Conservation (phyloP, 2,329 filamentous ascomycete genomes). For the Aspergillus jensenii region DNA sequence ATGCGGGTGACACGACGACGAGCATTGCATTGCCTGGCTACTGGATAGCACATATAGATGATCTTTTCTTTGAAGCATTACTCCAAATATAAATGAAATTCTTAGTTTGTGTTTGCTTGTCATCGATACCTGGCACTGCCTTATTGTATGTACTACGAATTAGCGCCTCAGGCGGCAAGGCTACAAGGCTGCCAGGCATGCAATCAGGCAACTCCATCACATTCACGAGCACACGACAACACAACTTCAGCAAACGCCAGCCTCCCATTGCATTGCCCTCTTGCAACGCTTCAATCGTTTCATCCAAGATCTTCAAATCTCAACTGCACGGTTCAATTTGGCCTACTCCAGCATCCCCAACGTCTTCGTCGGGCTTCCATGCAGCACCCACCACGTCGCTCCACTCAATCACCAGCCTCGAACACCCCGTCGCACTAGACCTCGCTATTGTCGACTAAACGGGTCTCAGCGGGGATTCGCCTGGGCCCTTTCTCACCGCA, state of each 20-base stretch:
- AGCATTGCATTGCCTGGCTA: neutral
- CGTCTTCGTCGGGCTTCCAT: slow-evolving; percentile 26
- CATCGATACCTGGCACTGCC: neutral
- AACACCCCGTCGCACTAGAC: slow-evolving; percentile 18
- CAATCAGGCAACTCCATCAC: neutral
- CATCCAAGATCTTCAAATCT: neutral
- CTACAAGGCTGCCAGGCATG: neutral
- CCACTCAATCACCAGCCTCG: slow-evolving; percentile 1
- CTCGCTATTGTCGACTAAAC: slow-evolving; percentile 6
- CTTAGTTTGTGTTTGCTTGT: neutral
- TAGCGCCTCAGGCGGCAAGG: neutral
- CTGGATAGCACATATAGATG: neutral
- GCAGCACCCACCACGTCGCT: slow-evolving; percentile 28
- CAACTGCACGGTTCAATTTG: neutral
- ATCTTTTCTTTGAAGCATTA: neutral
- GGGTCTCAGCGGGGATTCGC: slow-evolving; percentile 17
- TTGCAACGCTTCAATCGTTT: neutral
- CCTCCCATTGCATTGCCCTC: neutral
- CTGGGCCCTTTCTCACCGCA: slow-evolving; percentile 22
- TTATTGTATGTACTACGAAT: neutral
- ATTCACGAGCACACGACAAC: neutral
- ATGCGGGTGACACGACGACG: too few species aligned
- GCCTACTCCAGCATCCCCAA: neutral
- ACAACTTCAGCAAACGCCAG: slow-evolving; percentile 5
- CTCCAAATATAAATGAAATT: neutral